Conservation (phyloP, 495 filamentous ascomycete genomes). For the Penicillium silybi region DNA sequence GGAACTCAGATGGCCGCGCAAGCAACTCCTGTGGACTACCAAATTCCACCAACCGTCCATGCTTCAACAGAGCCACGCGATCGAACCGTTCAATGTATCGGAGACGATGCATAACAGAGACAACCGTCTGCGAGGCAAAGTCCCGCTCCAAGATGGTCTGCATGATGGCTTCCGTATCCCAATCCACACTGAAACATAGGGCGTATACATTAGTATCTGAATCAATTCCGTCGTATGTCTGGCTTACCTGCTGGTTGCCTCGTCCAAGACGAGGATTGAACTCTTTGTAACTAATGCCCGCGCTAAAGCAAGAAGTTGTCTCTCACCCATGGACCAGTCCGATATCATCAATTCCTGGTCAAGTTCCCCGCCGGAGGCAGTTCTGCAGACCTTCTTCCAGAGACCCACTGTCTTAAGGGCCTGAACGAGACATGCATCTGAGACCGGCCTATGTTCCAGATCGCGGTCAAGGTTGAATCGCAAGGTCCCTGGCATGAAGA, state of each 20-base stretch:
- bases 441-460: constrained; percentile 15
- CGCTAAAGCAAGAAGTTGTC: constrained; percentile 21
- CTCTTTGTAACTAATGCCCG: constrained; percentile 13
- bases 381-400: constrained; percentile 17
- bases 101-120: constrained; percentile 53
- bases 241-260: constrained; percentile 25
- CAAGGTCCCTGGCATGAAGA: constrained; percentile 46
- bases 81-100: constrained; percentile 43
- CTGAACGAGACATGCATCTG: constrained; percentile 6
- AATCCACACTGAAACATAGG: constrained; percentile 33
- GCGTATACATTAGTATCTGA: background rate
- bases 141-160: constrained; percentile 46
- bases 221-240: background rate
- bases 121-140: constrained; percentile 46
- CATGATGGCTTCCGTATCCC: constrained; percentile 43
- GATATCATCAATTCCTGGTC: constrained; percentile 1
- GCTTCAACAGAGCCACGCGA: constrained; percentile 27
- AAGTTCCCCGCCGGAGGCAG: constrained; percentile 11
- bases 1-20: background rate
- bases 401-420: constrained; percentile 12
- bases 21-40: background rate
- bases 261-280: constrained; percentile 21
- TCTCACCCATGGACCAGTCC: constrained; percentile 20
- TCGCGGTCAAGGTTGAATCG: constrained; percentile 41
- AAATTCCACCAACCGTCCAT: constrained; percentile 2